A percentile compares a stretch with the other conserved stretches of the same genome.
phyloP scores from a whole-genome alignment of 176 grass and related monocot species.

The Echinochloa phyllopogon region DNA sequence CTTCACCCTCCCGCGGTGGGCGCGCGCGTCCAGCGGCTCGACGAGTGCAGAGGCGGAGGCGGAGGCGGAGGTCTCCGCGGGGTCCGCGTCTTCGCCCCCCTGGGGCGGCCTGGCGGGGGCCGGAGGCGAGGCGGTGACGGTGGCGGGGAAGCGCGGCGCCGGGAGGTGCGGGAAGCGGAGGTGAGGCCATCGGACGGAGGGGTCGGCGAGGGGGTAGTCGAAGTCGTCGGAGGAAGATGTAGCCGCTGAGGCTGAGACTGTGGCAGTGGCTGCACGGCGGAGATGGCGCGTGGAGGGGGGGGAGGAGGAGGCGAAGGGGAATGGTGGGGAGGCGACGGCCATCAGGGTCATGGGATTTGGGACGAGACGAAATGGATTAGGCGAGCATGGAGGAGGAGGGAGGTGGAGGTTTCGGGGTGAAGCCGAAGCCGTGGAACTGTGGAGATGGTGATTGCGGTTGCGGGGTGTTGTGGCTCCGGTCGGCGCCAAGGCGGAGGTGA shows the following conservation, averaged over 20 bases:
- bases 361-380: background rate
- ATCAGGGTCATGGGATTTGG: constrained; percentile 54
- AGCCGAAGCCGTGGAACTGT: background rate
- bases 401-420: background rate
- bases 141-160: constrained; percentile 46
- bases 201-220: constrained; percentile 84
- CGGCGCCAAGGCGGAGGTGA: background rate
- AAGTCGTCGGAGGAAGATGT: constrained; percentile 50
- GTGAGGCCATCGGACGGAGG: constrained; percentile 79
- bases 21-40: constrained; percentile 75
- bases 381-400: constrained; percentile 26
- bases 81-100: background rate
- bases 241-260: constrained; percentile 7
- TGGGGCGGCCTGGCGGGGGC: constrained; percentile 7
- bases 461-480: background rate
- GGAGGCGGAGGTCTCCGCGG: background rate
- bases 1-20: constrained; percentile 69
- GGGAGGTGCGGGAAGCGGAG: constrained; percentile 72
- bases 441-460: background rate
- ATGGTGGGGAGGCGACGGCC: constrained; percentile 45
- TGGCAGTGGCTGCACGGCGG: constrained; percentile 34
- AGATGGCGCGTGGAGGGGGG: constrained; percentile 38
- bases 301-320: constrained; percentile 33
- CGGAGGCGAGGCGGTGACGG: background rate
- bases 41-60: constrained; percentile 24